A percentile compares a stretch with the other conserved stretches of the same genome.
phyloP scores from a whole-genome alignment of 176 grass and related monocot genomes.

The Triticum dicoccoides region DNA sequence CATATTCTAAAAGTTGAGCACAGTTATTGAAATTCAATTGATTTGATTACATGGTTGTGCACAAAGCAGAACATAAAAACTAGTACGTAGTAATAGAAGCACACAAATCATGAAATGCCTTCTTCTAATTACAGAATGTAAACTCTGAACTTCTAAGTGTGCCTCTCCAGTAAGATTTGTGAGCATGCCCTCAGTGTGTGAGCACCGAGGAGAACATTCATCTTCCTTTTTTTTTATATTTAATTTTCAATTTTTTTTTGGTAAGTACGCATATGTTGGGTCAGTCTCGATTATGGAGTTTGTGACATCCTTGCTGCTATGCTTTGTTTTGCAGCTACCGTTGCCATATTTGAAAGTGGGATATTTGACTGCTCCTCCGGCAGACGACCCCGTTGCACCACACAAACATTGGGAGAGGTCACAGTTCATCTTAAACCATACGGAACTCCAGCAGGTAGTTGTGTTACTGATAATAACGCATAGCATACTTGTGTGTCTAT shows the following conservation, averaged over 20 bases:
- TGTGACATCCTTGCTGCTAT: constrained; percentile 2
- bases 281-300: background rate
- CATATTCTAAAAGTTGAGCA: background rate
- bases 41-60: background rate
- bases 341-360: constrained; percentile 80
- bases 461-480: constrained; percentile 3
- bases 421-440: constrained; percentile 71
- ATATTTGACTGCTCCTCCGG: constrained; percentile 70
- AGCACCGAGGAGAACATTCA: background rate
- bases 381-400: constrained; percentile 54
- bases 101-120: background rate
- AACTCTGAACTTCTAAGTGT: background rate
- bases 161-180: background rate
- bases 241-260: background rate
- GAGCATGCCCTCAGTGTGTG: background rate
- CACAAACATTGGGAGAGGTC: constrained; percentile 80
- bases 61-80: background rate
- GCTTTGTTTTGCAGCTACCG: constrained; percentile 46
- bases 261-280: background rate
- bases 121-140: background rate
- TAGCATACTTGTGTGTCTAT: background rate
- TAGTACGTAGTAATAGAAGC: background rate
- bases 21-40: background rate
- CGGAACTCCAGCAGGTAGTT: constrained; percentile 61
- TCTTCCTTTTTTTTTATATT: background rate